These are phyloP conservation scores for Lycium barbarum DNA, from an alignment of 257 asterid species.

Conservation along the genomic window DNA sequence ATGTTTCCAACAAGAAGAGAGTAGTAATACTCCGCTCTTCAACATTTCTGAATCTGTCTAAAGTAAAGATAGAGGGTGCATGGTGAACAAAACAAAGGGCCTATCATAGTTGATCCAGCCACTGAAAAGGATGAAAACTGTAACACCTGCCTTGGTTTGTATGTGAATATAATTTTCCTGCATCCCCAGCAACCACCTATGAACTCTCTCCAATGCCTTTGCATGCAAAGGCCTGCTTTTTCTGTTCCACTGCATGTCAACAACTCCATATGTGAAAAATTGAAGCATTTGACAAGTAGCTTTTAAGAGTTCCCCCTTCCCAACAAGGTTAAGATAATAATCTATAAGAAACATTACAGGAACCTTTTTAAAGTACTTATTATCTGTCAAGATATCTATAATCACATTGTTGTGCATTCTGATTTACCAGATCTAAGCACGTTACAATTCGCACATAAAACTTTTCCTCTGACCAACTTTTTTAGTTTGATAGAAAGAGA, in stretches of 20 bases:
- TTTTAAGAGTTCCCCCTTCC: slow-evolving; percentile 8
- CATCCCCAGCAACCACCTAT: slow-evolving; percentile 72
- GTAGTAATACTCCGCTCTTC: slow-evolving; percentile 74
- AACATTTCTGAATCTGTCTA: slow-evolving; percentile 62
- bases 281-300: slow-evolving; percentile 19
- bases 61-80: slow-evolving; percentile 30
- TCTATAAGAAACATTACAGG: slow-evolving; percentile 1
- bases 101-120: slow-evolving; percentile 17
- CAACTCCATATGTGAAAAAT: slow-evolving; percentile 20
- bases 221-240: slow-evolving; percentile 86
- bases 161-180: slow-evolving; percentile 53
- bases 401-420: not conserved
- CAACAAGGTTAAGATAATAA: not conserved
- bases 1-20: slow-evolving; percentile 97
- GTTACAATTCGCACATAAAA: not conserved
- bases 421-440: slow-evolving; percentile 11
- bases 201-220: slow-evolving; percentile 79
- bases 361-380: not conserved
- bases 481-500: not conserved
- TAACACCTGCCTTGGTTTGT: slow-evolving; percentile 69
- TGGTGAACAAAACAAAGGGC: slow-evolving; percentile 37
- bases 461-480: slow-evolving; percentile 11
- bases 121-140: slow-evolving; percentile 36
- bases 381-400: slow-evolving; percentile 9
- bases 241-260: slow-evolving; percentile 78